Conservation (phyloP, 2,329 filamentous ascomycete genomes). For the Fusarium sp. region DNA sequence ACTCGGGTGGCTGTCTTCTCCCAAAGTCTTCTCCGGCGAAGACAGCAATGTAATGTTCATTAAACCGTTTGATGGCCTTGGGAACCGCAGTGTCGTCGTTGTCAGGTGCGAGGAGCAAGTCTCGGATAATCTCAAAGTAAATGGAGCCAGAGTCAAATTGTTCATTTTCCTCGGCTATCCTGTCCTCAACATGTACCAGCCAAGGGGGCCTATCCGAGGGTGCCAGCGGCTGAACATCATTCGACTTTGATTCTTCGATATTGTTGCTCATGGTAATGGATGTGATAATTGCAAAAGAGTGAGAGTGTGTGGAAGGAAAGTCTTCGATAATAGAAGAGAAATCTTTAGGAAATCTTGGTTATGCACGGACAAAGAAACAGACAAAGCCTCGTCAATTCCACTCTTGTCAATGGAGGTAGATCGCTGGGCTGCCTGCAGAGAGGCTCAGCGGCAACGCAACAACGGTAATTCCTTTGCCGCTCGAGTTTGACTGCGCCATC, state of each 20-base stretch:
- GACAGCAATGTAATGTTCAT: not conserved
- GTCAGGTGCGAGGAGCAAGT: slow-evolving; percentile 5
- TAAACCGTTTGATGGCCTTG: not conserved
- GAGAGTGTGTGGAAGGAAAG: not conserved
- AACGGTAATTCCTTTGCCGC: not conserved
- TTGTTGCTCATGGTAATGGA: not conserved
- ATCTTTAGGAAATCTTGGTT: not conserved
- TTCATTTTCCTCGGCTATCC: slow-evolving; percentile 5
- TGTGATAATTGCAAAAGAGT: not conserved
- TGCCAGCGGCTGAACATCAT: too few species aligned
- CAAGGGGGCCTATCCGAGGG: not conserved
- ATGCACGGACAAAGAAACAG: not conserved
- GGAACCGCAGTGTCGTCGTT: not conserved
- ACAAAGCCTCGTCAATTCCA: rapidly evolving
- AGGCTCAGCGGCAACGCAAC: not conserved
- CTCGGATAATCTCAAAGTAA: not conserved
- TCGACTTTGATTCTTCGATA: not conserved
- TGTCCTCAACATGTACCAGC: not conserved
- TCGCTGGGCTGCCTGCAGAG: not conserved
- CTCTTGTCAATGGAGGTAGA: not conserved
- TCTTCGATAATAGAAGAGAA: not conserved
- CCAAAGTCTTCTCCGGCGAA: not conserved
- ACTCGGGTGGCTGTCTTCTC: not conserved
- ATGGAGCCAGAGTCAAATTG: not conserved
- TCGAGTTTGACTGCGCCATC: not conserved